Conservation (phyloP, 805 yeast genomes). For the Babjeviella inositovora region DNA sequence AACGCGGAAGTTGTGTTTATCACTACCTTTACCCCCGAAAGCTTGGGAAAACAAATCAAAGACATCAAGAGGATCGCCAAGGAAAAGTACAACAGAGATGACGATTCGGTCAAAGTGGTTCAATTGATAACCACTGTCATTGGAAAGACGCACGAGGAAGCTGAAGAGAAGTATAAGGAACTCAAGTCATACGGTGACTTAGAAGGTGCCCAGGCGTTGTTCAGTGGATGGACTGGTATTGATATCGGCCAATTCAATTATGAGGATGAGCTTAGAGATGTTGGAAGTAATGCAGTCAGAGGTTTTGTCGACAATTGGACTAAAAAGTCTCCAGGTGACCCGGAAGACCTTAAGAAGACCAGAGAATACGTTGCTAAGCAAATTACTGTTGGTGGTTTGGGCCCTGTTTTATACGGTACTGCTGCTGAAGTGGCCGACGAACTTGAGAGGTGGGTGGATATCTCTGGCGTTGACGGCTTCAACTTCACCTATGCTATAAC, state of each 20-base stretch:
- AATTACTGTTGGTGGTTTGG: constrained; percentile 12
- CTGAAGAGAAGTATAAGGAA: constrained; percentile 16
- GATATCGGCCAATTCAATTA: constrained; percentile 16
- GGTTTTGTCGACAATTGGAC: constrained; percentile 16
- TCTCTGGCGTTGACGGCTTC: constrained; percentile 23
- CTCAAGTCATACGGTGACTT: constrained; percentile 14
- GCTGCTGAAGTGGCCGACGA: constrained; percentile 19
- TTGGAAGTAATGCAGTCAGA: constrained; percentile 13
- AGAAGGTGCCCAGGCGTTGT: constrained; percentile 23
- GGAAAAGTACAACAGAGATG: constrained; percentile 16
- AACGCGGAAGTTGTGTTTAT: constrained; percentile 24
- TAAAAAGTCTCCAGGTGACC: constrained; percentile 9
- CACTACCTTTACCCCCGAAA: constrained; percentile 15
- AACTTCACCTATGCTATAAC: constrained; percentile 18
- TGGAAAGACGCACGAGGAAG: constrained; percentile 23
- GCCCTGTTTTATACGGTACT: constrained; percentile 16
- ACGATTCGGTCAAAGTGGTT: constrained; percentile 17
- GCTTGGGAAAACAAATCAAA: constrained; percentile 10
- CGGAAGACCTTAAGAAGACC: constrained; percentile 7
- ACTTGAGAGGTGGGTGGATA: constrained; percentile 18
- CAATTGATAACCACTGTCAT: constrained; percentile 17
- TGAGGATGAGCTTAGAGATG: constrained; percentile 13
- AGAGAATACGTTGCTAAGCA: constrained; percentile 11
- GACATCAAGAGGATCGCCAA: constrained; percentile 14
- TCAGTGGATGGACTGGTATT: constrained; percentile 22